Base-by-base conservation (phyloP, 2,329 filamentous ascomycete species). In the Microcyclospora tardicrescens region DNA sequence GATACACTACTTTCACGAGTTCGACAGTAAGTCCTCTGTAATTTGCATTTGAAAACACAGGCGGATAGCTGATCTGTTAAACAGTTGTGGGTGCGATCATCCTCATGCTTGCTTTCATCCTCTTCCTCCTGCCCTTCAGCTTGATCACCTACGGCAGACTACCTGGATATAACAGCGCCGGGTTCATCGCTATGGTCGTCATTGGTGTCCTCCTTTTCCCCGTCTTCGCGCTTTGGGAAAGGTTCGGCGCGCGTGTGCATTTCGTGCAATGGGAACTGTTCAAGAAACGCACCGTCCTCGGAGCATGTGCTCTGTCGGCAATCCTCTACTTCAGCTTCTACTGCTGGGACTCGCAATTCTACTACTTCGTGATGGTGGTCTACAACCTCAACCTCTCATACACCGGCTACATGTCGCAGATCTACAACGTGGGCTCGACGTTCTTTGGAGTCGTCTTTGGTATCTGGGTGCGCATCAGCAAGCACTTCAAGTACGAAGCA, bases 121-220 rank as follows among this genome's bases (percentile, higher is more conserved):
- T 83, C 10, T 75, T 85, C 52, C 63, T 85, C n/a, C 68, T 86
- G 6, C 77, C 81, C 0, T 76, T 86, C 55, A 77, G 66, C 12
- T 65, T 85, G 14, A 50, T 49, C 37, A 52, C 39, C 11, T 61
- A 57, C 53, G 53, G 10, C 19, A 54, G 43, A 16, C 52, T 1
- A 49, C 49, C 16, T 66, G 62, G 62, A 48, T 57, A 57, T 43
- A 63, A 24, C 19, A 24, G 19, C 19, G 19, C 19, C 19, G 19
- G 19, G 19, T 24, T 67, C 44, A 61, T 66, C 43, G 54, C 55
- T 44, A 57, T 58, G 55, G 37, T 59, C 31, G 50, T 57, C 33
- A 43, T 59, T 35, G 56, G 56, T 14, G 39, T 55, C 37, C 35
- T 49, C 19, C 42, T 53, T 32, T 48, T 57, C 41, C 44, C 51